Percentiles rank a stretch among this genome's conserved stretches.
These are phyloP conservation scores for Viola pubescens DNA, from an alignment of 441 rosid species.

Conservation along the genomic window DNA sequence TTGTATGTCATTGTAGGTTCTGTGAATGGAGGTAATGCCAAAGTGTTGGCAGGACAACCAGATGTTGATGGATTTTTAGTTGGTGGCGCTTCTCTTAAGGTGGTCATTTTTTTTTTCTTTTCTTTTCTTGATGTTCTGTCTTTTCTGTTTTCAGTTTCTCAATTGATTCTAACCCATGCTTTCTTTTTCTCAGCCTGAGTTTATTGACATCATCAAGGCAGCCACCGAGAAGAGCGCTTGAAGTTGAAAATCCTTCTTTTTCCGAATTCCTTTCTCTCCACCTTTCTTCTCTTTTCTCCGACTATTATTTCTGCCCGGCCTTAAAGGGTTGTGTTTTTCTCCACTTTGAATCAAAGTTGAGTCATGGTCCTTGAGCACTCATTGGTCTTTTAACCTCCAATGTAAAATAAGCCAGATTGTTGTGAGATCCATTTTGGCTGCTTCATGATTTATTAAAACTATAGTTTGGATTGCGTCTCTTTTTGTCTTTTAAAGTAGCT, in stretches of 20 bases:
- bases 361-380: too few relatives aligned
- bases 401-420: too few relatives aligned
- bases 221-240: conserved; percentile 36
- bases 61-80: conserved; percentile 75
- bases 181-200: conserved; percentile 41
- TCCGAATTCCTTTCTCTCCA: neutral
- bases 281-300: neutral
- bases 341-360: too few relatives aligned
- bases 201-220: conserved; percentile 54
- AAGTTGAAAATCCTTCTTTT: conserved; percentile 13
- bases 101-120: conserved; percentile 12
- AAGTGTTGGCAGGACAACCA: conserved; percentile 46
- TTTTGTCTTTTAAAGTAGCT: too few relatives aligned
- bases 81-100: conserved; percentile 78
- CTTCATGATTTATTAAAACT: too few relatives aligned
- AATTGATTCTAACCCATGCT: neutral
- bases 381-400: too few relatives aligned
- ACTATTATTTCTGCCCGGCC: conserved; percentile 7
- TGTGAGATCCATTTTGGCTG: too few relatives aligned
- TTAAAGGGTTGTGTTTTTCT: too few relatives aligned
- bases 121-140: neutral
- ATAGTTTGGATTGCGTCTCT: too few relatives aligned
- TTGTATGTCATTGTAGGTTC: conserved; percentile 31
- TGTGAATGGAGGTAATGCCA: conserved; percentile 63
- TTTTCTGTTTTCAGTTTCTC: neutral